phyloP scores from a whole-genome alignment of 2,329 filamentous ascomycete species.

The Cladosporium colombiae region DNA sequence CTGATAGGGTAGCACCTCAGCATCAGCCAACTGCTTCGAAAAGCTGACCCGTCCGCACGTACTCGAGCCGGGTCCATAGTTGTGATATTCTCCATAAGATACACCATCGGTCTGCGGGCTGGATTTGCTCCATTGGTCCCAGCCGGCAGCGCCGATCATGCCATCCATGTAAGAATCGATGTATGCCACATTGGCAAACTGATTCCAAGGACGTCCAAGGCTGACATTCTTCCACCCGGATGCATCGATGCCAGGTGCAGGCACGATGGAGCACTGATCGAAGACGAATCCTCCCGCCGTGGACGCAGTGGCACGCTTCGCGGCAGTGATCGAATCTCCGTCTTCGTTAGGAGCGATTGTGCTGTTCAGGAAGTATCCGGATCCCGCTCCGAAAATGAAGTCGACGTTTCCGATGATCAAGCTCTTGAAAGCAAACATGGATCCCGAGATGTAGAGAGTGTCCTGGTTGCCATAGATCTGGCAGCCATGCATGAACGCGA shows the following conservation, averaged over 20 bases:
- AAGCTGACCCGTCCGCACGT: conserved; percentile 39
- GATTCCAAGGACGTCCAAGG: conserved; percentile 31
- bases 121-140: conserved; percentile 35
- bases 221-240: conserved; percentile 33
- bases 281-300: conserved; percentile 43
- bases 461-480: conserved; percentile 44
- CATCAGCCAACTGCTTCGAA: conserved; percentile 41
- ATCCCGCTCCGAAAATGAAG: conserved; percentile 48
- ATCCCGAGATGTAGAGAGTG: conserved; percentile 41
- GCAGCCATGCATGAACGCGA: conserved; percentile 41
- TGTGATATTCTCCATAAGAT: conserved; percentile 40
- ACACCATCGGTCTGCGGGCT: conserved; percentile 33
- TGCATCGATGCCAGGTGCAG: conserved; percentile 31
- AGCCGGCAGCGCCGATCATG: conserved; percentile 31
- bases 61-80: conserved; percentile 40
- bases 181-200: conserved; percentile 28
- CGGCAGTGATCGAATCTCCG: conserved; percentile 40
- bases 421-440: conserved; percentile 44
- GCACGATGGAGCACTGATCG: conserved; percentile 39
- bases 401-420: conserved; percentile 46
- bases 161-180: conserved; percentile 26
- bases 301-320: conserved; percentile 43
- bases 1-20: conserved; percentile 42
- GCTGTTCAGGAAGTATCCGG: conserved; percentile 47
- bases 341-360: conserved; percentile 42